Percentiles rank a stretch among this genome's conserved stretches.
Evolutionary conservation across 352 stramenopile genomes (phyloP).

Genomic region (Globisporangium nagaii): DNA sequence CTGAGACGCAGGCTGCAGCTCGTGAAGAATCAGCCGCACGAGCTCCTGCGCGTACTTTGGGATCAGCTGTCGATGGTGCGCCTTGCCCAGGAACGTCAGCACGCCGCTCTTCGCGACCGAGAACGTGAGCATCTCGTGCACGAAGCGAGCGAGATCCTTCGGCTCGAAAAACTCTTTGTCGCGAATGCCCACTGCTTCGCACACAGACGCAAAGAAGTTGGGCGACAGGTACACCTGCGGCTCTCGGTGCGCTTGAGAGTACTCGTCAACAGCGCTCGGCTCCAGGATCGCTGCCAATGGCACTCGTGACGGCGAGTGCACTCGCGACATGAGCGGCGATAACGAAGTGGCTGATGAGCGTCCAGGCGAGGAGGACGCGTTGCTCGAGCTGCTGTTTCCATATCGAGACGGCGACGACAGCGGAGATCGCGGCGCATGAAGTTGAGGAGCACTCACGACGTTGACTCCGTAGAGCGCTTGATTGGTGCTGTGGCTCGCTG

Average conservation of each 20-base stretch:
- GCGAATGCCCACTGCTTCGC: slow-evolving; percentile 25
- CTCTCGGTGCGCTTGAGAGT: neutral
- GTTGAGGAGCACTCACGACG: neutral
- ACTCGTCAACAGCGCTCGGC: neutral
- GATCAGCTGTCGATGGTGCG: slow-evolving; percentile 44
- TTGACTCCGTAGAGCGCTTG: slow-evolving; percentile 4
- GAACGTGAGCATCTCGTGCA: slow-evolving; percentile 51
- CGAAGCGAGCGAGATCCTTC: slow-evolving; percentile 35
- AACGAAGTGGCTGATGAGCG: neutral
- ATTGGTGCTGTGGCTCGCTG: neutral
- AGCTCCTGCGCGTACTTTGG: slow-evolving; percentile 44
- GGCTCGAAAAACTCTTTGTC: slow-evolving; percentile 41
- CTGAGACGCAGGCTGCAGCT: slow-evolving; percentile 40
- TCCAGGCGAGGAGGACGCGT: neutral
- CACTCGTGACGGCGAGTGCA: slow-evolving; percentile 16
- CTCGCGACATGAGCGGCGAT: slow-evolving; percentile 2
- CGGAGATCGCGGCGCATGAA: neutral
- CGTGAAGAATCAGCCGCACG: slow-evolving; percentile 29
- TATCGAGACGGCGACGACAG: neutral
- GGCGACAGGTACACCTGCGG: slow-evolving; percentile 24
- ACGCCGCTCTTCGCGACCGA: slow-evolving; percentile 40
- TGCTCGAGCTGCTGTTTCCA: neutral
- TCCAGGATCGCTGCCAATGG: slow-evolving; percentile 21
- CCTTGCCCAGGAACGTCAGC: slow-evolving; percentile 60
- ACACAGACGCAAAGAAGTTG: slow-evolving; percentile 36